phyloP scores from a whole-genome alignment of 805 yeast species.

The Wickerhamomyces mucosus region DNA sequence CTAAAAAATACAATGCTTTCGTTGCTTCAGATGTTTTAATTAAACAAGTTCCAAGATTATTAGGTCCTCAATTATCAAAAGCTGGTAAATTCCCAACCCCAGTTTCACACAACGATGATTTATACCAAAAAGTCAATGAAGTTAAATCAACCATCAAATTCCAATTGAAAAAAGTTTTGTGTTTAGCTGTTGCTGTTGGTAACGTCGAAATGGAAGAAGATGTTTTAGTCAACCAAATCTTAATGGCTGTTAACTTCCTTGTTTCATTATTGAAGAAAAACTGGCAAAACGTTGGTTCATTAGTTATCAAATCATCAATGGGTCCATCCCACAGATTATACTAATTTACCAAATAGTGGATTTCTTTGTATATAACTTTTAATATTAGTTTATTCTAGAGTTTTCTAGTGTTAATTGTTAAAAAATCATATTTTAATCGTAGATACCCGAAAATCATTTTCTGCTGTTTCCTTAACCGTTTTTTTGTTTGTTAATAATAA shows the following conservation, averaged over 20 bases:
- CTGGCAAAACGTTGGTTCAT: conserved; percentile 99
- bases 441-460: too few relatives aligned
- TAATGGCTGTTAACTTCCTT: conserved; percentile 98
- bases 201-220: conserved; percentile 99
- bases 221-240: conserved; percentile 90
- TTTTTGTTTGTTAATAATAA: too few relatives aligned
- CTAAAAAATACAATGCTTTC: conserved; percentile 99
- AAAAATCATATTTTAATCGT: too few relatives aligned
- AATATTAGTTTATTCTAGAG: too few relatives aligned
- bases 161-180: conserved; percentile 99
- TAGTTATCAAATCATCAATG: conserved; percentile 98
- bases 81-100: conserved; percentile 99
- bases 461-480: too few relatives aligned
- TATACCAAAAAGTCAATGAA: conserved; percentile 90
- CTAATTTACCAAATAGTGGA: too few relatives aligned
- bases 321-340: conserved; percentile 99
- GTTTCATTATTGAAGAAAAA: conserved; percentile 99
- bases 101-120: conserved; percentile 98
- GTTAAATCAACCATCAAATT: conserved; percentile 99
- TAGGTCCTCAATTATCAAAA: conserved; percentile 99
- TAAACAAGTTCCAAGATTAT: conserved; percentile 99
- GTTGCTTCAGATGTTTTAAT: conserved; percentile 98
- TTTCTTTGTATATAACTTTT: too few relatives aligned
- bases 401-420: too few relatives aligned
- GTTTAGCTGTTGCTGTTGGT: conserved; percentile 99